Percentiles rank a stretch among this genome's conserved stretches.
These are phyloP conservation scores for Zygoascus bituminiphila DNA, from an alignment of 805 yeast genomes.

Conservation along the genomic window DNA sequence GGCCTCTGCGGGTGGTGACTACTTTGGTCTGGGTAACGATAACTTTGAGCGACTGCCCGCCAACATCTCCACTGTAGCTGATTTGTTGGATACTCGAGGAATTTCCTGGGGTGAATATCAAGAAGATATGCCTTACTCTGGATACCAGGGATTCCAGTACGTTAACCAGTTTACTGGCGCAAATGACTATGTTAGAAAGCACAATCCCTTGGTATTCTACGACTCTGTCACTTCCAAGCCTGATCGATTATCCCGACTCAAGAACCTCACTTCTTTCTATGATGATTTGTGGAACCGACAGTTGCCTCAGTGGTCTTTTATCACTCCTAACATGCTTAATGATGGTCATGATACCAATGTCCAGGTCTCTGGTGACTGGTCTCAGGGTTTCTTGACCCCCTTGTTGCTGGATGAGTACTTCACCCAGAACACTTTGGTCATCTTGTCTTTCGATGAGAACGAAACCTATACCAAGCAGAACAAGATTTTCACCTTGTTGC, in stretches of 20 bases:
- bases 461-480: conserved; percentile 37
- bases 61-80: conserved; percentile 43
- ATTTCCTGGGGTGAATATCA: conserved; percentile 49
- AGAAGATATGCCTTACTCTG: conserved; percentile 46
- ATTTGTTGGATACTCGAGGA: conserved; percentile 37
- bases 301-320: conserved; percentile 45
- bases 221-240: conserved; percentile 33
- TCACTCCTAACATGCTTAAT: conserved; percentile 47
- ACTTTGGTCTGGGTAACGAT: conserved; percentile 41
- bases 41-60: conserved; percentile 37
- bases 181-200: conserved; percentile 45
- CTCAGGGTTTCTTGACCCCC: conserved; percentile 38
- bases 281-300: conserved; percentile 33
- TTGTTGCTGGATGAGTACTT: conserved; percentile 38
- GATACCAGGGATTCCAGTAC: conserved; percentile 42
- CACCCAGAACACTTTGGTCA: conserved; percentile 38
- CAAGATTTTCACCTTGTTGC: conserved; percentile 38
- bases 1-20: conserved; percentile 44
- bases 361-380: conserved; percentile 40
- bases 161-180: conserved; percentile 36
- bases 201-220: conserved; percentile 40
- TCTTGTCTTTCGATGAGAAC: conserved; percentile 45
- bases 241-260: conserved; percentile 37
- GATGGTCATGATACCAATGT: conserved; percentile 46
- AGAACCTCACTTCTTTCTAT: conserved; percentile 40